These are phyloP conservation scores for Amborella trichopoda DNA, from an alignment of 164 flowering plant genomes.

Conservation along the genomic window DNA sequence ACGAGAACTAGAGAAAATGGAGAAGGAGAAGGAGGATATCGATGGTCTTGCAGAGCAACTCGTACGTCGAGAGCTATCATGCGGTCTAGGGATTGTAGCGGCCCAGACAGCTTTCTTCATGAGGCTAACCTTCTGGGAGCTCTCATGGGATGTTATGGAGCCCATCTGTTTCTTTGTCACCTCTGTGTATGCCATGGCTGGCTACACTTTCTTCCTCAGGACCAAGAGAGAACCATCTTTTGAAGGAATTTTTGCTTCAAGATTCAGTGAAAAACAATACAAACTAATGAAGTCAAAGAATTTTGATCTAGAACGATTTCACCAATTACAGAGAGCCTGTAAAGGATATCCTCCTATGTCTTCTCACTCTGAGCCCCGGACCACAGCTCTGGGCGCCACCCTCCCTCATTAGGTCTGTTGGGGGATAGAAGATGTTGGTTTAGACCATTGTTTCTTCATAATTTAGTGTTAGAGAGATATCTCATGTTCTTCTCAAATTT, in stretches of 20 bases:
- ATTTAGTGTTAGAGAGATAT: no score
- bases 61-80: slow-evolving; percentile 33
- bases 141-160: slow-evolving; percentile 70
- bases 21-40: slow-evolving; percentile 29
- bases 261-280: slow-evolving; percentile 32
- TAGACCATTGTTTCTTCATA: no score
- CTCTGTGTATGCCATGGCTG: slow-evolving; percentile 36
- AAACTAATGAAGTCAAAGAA: slow-evolving; percentile 26
- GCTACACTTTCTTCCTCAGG: slow-evolving; percentile 42
- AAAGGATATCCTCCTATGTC: not conserved
- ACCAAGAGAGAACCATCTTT: slow-evolving; percentile 54
- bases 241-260: slow-evolving; percentile 37
- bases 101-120: slow-evolving; percentile 41
- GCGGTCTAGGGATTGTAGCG: slow-evolving; percentile 34
- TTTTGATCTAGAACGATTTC: slow-evolving; percentile 34
- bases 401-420: no score
- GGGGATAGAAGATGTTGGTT: no score
- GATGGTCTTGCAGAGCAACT: slow-evolving; percentile 25
- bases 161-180: slow-evolving; percentile 56
- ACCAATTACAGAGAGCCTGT: slow-evolving; percentile 29
- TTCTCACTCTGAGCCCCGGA: not conserved
- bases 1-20: slow-evolving; percentile 30
- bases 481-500: no score
- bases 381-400: not conserved
- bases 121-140: slow-evolving; percentile 67